phyloP scores from a whole-genome alignment of 495 filamentous ascomycete species.

The Neurospora sp. region DNA sequence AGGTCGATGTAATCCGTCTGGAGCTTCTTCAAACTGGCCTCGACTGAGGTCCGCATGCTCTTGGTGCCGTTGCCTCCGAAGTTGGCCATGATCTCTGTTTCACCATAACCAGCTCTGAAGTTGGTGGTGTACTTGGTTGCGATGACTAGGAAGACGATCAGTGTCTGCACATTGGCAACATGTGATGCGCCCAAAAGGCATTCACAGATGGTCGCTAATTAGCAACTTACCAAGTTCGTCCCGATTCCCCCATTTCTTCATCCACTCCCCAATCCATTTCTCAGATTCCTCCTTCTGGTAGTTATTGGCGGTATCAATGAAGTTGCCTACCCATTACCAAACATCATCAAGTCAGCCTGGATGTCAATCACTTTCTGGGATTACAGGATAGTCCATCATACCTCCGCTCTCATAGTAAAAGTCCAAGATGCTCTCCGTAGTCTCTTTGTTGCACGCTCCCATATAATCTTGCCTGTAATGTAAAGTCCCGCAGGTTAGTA shows the following conservation, averaged over 20 bases:
- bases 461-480: slow-evolving; percentile 29
- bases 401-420: slow-evolving; percentile 47
- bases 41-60: slow-evolving; percentile 43
- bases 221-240: slow-evolving; percentile 27
- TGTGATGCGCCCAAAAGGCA: neutral
- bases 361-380: neutral
- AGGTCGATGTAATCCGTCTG: slow-evolving; percentile 58
- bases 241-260: slow-evolving; percentile 36
- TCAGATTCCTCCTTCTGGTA: slow-evolving; percentile 63
- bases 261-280: slow-evolving; percentile 69
- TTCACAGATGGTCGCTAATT: neutral
- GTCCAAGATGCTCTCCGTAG: slow-evolving; percentile 55
- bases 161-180: neutral
- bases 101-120: slow-evolving; percentile 23
- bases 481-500: neutral
- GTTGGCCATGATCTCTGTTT: slow-evolving; percentile 45
- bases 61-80: slow-evolving; percentile 50
- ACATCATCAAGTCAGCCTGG: neutral
- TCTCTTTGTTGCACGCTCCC: slow-evolving; percentile 52
- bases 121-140: slow-evolving; percentile 60
- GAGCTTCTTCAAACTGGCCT: slow-evolving; percentile 47
- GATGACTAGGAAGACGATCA: slow-evolving; percentile 34
- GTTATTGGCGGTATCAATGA: slow-evolving; percentile 65
- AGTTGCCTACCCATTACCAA: slow-evolving; percentile 44
- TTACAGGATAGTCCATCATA: neutral